These are phyloP conservation scores for Eremochloa ophiuroides DNA, from an alignment of 176 grass and related monocot species.

Conservation along the genomic window DNA sequence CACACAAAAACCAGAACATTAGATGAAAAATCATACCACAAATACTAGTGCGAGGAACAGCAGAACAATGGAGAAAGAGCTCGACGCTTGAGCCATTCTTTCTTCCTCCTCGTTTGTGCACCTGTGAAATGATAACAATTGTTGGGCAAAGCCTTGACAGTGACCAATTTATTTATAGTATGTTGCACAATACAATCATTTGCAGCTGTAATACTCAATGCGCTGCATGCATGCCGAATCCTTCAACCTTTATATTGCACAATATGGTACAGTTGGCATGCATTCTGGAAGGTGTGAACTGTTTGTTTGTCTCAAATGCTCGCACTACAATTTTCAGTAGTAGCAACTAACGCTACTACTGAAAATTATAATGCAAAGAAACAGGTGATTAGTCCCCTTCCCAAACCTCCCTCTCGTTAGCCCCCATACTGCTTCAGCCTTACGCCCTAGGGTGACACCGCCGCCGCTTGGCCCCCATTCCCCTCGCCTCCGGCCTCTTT, in stretches of 20 bases:
- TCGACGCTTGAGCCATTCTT: conserved; percentile 8
- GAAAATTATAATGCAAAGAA: too few species aligned
- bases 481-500: too few species aligned
- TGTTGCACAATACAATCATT: not conserved
- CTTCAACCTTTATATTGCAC: too few species aligned
- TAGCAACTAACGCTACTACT: too few species aligned
- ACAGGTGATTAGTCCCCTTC: too few species aligned
- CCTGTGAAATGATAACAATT: not conserved
- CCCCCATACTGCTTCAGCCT: too few species aligned
- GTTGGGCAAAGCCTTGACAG: not conserved
- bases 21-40: conserved; percentile 10
- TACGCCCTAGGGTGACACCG: too few species aligned
- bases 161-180: not conserved
- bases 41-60: conserved; percentile 8
- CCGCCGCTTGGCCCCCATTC: too few species aligned
- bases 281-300: not conserved
- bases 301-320: not conserved
- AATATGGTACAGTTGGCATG: not conserved
- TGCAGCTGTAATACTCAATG: not conserved
- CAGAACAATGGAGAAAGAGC: not conserved
- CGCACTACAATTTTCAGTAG: not conserved
- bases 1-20: not conserved
- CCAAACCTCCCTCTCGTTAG: too few species aligned
- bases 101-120: not conserved
- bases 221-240: not conserved